Conservation (phyloP, 1,284 basidiomycete species). For the Blastosporella zonata region DNA sequence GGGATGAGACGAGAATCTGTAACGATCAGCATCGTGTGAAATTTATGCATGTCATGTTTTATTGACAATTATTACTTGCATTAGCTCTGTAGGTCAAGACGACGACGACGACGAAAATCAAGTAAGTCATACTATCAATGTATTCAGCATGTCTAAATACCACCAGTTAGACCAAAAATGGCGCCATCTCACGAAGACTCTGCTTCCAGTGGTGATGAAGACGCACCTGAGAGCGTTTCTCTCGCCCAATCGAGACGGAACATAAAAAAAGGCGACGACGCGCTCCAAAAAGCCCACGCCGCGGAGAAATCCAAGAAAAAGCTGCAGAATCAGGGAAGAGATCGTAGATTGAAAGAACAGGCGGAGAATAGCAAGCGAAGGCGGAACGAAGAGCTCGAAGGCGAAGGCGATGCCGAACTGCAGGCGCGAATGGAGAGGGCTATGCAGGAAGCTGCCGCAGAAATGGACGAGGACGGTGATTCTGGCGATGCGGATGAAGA, state of each 20-base stretch:
- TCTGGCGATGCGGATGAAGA: conserved; percentile 17
- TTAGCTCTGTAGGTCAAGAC: too few species aligned
- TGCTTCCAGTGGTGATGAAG: conserved; percentile 32
- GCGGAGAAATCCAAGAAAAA: conserved; percentile 37
- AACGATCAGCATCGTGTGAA: not conserved
- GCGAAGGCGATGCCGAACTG: conserved; percentile 13
- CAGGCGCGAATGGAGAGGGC: conserved; percentile 25
- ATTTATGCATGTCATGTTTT: not conserved
- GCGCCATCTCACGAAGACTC: conserved; percentile 12
- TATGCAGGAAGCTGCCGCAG: conserved; percentile 37
- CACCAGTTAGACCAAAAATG: conserved; percentile 9
- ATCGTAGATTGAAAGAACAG: conserved; percentile 45
- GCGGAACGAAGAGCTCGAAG: conserved; percentile 15
- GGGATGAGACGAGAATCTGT: not conserved
- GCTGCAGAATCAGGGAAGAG: conserved; percentile 40
- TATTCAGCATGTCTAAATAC: not conserved
- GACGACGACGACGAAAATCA: not conserved
- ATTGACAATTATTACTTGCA: not conserved
- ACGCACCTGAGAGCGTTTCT: conserved; percentile 44
- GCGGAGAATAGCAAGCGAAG: conserved; percentile 32
- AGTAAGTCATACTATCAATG: not conserved
- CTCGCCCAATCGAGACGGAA: conserved; percentile 40
- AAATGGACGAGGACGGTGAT: conserved; percentile 22
- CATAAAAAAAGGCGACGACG: conserved; percentile 30
- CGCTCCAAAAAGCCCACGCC: conserved; percentile 31